Evolutionary conservation across 768 basidiomycete genomes (phyloP), one percentile per base, ranked within the genome.

Genomic region (Neoboletus magnificus): DNA sequence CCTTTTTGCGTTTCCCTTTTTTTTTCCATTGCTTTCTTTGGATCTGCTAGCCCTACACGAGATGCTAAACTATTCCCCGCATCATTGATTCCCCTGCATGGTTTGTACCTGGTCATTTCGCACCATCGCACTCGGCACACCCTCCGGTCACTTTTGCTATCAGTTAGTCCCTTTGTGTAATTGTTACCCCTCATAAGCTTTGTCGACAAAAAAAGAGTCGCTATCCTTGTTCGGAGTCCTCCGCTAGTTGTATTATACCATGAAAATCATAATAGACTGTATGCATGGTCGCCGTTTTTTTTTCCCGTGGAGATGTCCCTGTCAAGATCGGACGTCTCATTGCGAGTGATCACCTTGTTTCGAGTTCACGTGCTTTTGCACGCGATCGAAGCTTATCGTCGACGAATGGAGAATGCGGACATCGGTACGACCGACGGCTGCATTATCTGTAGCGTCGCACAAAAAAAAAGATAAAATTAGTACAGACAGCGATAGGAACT

Each of bases 221-320:
- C 25, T 45, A 37, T 45, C 18, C 16, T 13, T 35, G 36, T 7
- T 40, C 41, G 59, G 37, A 37, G 27, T 40, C n/a, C 6, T 41
- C 44, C 6, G 56, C 46, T 62, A 56, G 51, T 57, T 60, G 66
- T 68, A 68, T 32, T 22, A 52, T 65, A 66, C 48, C 12, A 36
- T 52, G 47, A 47, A 55, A 40, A 45, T 51, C 48, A 56, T 66
- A 68, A 66, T 68, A 42, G 50, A n/a, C 20, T 56, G 50, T 52
- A 48, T 43, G 41, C 20, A 12, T 39, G 12, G 11, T n/a, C 5
- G 43, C 40, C 40, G 7, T 20, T 37, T 58, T 33, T 39, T 55
- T 50, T 22, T 35, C 8, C 18, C 1, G 15, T 18, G 5, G 32
- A 35, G 12, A 22, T 16, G 25, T 42, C 16, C 36, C 60, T 44